Evolutionary conservation across 805 yeast species (phyloP).

Genomic region (Ogataea paraovalis): DNA sequence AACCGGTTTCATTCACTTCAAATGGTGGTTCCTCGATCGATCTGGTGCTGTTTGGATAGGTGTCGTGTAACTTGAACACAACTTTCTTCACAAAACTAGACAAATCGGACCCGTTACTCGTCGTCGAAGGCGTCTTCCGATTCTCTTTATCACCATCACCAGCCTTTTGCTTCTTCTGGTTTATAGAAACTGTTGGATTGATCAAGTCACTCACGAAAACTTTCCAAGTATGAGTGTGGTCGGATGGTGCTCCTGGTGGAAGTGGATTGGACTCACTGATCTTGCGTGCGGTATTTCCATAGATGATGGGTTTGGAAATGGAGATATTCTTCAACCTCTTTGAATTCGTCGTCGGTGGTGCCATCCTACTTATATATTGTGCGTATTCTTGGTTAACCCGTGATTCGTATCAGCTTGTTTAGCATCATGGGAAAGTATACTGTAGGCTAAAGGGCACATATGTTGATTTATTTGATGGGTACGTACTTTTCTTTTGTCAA

Average conservation of each 20-base stretch:
- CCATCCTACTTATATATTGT: conserved; percentile 18
- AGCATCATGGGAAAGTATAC: no score
- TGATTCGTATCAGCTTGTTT: no score
- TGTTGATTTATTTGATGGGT: no score
- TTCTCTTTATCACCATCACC: no score
- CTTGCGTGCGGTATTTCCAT: conserved; percentile 78
- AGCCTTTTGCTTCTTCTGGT: conserved; percentile 45
- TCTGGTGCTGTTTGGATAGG: conserved; percentile 83
- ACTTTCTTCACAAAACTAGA: conserved; percentile 83
- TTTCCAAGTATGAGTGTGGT: conserved; percentile 96
- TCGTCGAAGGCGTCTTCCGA: no score
- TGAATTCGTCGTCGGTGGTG: conserved; percentile 30
- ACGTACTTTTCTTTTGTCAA: no score
- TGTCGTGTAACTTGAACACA: conserved; percentile 91
- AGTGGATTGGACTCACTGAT: conserved; percentile 45
- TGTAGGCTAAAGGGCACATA: no score
- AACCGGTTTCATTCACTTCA: conserved; percentile 94
- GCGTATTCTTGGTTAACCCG: no score
- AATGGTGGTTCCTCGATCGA: conserved; percentile 88
- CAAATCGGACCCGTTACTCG: conserved; percentile 43
- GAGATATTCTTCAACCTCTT: conserved; percentile 47
- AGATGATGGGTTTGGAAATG: conserved; percentile 71
- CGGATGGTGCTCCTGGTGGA: conserved; percentile 66
- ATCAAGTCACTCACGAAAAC: conserved; percentile 72
- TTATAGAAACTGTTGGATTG: no score